Conservation (phyloP, 2,329 filamentous ascomycete genomes). For the Colletotrichum tropicale region DNA sequence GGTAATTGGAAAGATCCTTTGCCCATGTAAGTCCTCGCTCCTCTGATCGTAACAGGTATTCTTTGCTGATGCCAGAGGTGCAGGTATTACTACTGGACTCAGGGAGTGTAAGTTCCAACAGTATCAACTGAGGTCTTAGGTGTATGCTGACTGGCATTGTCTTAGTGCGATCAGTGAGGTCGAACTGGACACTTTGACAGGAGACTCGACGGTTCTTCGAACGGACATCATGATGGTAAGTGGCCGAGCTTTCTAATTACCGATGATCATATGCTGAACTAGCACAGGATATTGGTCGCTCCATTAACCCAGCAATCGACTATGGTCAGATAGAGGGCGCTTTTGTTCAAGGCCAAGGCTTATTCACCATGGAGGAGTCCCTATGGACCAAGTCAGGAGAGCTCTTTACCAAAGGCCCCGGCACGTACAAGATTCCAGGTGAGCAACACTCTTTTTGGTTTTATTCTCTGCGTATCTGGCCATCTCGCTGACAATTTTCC, state of each 20-base stretch:
- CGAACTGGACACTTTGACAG: background rate
- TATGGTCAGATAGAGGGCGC: background rate
- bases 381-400: background rate
- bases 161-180: background rate
- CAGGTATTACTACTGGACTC: background rate
- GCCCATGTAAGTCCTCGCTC: background rate
- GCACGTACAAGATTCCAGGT: background rate
- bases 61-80: background rate
- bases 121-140: fast-evolving
- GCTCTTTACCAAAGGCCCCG: background rate
- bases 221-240: background rate
- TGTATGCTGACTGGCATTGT: background rate
- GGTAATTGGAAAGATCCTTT: background rate
- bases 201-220: background rate
- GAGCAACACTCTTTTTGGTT: background rate
- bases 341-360: background rate
- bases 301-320: background rate
- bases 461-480: background rate
- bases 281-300: background rate
- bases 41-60: background rate
- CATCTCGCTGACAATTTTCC: background rate
- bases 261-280: background rate
- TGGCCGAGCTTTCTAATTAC: background rate
- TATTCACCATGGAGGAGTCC: background rate
- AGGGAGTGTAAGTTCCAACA: background rate